Base-by-base conservation (phyloP, 139 green algal species). In the Raphidocelis subcapitata region DNA sequence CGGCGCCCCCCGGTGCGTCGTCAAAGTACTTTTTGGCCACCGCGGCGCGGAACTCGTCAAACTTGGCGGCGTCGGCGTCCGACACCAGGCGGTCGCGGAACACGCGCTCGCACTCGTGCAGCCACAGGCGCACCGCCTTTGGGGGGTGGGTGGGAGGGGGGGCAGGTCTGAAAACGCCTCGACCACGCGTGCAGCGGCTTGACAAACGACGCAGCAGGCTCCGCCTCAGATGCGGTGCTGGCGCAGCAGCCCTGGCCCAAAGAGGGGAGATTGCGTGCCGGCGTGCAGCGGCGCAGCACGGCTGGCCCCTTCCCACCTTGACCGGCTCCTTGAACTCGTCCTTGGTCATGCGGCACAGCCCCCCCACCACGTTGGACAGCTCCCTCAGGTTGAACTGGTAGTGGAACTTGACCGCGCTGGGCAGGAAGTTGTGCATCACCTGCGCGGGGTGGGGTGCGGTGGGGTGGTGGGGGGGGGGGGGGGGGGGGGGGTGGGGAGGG, bases 371-470 rank as follows among this genome's bases (percentile, higher is more conserved):
- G 81, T 89, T 94, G 56, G 85, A 85, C 31, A 96, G 80, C 67
- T 97, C 93, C 8, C 92, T 84, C 69, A 97, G 83, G 80, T 94
- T 97, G 86, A 95, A 98, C 83, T 93, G 84, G 87, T 97, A 97
- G 75, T 96, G 89, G 79, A 96, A 97, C 76, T 95, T 96, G 47
- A 96, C 84, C 23, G 91, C 87, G 35, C 77, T 88, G 18, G 92
- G 92, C 75, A 97, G 74, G 82, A 98, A 96, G 69, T 91, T 89
- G 85, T 93, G 92, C 86, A 93, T 93, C 41, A 95, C 82, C 52
- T 84, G 69, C 36, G n/a, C n/a, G n/a, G n/a, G 41, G 41, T 49
- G 41, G 8, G 8, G 41, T 20, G 41, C 8, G 41, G 41, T 49
- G 41, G n/a, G n/a, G n/a, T n/a, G n/a, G n/a, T n/a, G n/a, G n/a